A percentile compares a stretch with the other conserved stretches of the same genome.
Evolutionary conservation across 306 rosid genomes (phyloP).

Genomic region (Gynostemma pentaphyllum): DNA sequence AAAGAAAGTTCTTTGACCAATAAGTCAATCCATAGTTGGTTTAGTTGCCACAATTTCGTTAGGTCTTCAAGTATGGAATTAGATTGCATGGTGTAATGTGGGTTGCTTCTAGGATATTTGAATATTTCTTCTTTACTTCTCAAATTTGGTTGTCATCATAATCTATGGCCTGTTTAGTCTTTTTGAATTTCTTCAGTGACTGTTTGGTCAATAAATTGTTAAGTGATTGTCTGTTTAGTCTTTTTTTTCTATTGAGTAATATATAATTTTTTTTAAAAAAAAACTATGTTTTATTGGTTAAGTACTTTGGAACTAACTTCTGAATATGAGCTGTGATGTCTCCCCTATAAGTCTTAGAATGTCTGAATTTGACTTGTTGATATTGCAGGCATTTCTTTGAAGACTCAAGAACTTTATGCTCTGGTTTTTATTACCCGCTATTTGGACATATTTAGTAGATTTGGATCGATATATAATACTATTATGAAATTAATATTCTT

Average conservation of each 20-base stretch:
- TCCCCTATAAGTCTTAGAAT: background rate
- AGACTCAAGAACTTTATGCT: conserved; percentile 89
- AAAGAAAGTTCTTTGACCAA: too few relatives aligned
- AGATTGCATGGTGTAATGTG: background rate
- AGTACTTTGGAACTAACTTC: background rate
- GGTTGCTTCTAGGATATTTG: background rate
- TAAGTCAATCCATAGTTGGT: too few relatives aligned
- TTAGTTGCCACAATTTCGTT: too few relatives aligned
- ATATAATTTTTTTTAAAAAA: too few relatives aligned
- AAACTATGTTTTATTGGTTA: background rate
- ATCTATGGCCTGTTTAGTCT: background rate
- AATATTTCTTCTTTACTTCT: background rate
- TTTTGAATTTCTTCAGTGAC: background rate
- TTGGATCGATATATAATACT: conserved; percentile 54
- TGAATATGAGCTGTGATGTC: background rate
- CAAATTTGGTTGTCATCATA: background rate
- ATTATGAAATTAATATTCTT: conserved; percentile 75
- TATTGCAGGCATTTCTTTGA: conserved; percentile 67
- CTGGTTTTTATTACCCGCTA: conserved; percentile 69
- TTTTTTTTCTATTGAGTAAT: background rate
- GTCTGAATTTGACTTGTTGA: conserved; percentile 14
- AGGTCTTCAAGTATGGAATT: too few relatives aligned
- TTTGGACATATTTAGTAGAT: conserved; percentile 58
- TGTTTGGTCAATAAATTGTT: background rate
- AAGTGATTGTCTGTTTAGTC: background rate